These are phyloP conservation scores for Eutypella sp. DNA, from an alignment of 2,329 filamentous ascomycete species.

Conservation along the genomic window DNA sequence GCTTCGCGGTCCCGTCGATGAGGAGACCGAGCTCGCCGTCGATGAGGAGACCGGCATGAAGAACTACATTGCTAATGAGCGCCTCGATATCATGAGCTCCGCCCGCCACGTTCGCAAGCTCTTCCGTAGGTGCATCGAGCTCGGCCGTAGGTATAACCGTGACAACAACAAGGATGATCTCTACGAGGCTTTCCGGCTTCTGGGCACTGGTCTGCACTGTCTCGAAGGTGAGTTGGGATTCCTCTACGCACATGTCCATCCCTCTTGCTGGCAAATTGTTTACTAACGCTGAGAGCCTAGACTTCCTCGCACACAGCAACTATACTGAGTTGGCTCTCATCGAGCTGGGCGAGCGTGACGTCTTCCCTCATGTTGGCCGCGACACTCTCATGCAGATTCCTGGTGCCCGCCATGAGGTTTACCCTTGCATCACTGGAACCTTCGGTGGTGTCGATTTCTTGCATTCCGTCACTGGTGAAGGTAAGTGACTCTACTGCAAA, in stretches of 20 bases:
- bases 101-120: constrained; percentile 70
- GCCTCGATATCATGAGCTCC: constrained; percentile 73
- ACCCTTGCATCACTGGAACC: constrained; percentile 82
- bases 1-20: constrained; percentile 77
- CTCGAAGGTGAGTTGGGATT: constrained; percentile 56
- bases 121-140: constrained; percentile 68
- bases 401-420: constrained; percentile 63
- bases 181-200: constrained; percentile 77
- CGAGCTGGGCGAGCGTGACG: constrained; percentile 71
- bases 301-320: constrained; percentile 91
- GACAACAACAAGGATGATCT: constrained; percentile 69
- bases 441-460: constrained; percentile 94
- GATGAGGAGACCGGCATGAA: constrained; percentile 76
- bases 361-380: constrained; percentile 85
- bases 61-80: constrained; percentile 90
- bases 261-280: constrained; percentile 4
- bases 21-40: constrained; percentile 70
- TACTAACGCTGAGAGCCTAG: too few species aligned
- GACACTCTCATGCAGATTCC: constrained; percentile 65
- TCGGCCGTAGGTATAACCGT: constrained; percentile 68
- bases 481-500: constrained; percentile 26
- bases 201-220: constrained; percentile 87
- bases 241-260: not conserved
- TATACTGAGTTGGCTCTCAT: constrained; percentile 85
- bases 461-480: constrained; percentile 73